Base-by-base conservation (phyloP, 2,329 filamentous ascomycete genomes). In the Fonsecaea monophora region DNA sequence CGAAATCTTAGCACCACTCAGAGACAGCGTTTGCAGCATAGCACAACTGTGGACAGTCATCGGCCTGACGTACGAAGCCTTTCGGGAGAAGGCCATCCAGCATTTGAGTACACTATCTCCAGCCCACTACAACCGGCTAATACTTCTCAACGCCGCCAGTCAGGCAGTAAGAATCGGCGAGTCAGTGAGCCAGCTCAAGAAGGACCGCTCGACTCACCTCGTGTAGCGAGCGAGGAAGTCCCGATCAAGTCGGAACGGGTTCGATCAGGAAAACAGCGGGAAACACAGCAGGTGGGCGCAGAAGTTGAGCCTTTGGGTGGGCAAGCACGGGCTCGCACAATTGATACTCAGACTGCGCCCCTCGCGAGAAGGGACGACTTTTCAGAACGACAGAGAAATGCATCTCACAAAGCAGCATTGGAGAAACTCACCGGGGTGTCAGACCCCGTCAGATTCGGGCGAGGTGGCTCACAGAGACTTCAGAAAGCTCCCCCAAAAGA, bases 1-100 rank as follows among this genome's bases (percentile, higher is more conserved):
- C 72, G 64, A 75, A 78, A 70, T 71, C 72, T 65, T 72, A 80
- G 58, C 74, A 75, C 42, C 63, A 77, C 59, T 65, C 78, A 75
- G 71, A 80, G 65, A 69, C 78, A 73, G 65, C 76, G 61, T 72
- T 76, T 76, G 70, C 78, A 70, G 56, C 71, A 75, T 61, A 78
- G 74, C 66, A 73, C 72, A 18, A 73, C 73, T 30, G 64, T 74
- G 6, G 74, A 76, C 55, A 75, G 66, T 58, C 71, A 71, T 55
- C 72, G 70, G 50, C 71, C 74, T 21, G 70, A 72, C 48, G 62
- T 66, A 13, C 60, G 66, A 55, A 67, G 58, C 54, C 60, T 72
- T 32, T 69, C 69, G 57, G 60, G 65, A 13, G 68, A 70, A 53
- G 60, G 71, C 45, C 65, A 70, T 55, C 66, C 66, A 65, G 73